A percentile compares a stretch with the other conserved stretches of the same genome.
Evolutionary conservation across 2,329 filamentous ascomycete species (phyloP).

Genomic region (Ceratocystis cacaofunesta): DNA sequence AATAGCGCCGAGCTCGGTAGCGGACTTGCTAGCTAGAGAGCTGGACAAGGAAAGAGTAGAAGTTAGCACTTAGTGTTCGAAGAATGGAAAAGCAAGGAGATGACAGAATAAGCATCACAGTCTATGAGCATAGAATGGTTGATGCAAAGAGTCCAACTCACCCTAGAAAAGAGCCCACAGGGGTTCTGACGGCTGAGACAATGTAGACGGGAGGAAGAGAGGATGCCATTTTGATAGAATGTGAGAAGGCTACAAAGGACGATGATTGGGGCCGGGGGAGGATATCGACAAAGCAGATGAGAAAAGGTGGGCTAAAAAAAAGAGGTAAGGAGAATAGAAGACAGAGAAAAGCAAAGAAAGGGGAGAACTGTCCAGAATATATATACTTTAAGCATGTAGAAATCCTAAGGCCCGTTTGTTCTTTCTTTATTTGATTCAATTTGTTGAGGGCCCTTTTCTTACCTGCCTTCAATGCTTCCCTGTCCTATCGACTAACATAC

Average conservation of each 20-base stretch:
- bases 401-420: not conserved
- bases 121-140: not conserved
- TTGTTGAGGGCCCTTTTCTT: constrained; percentile 9
- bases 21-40: constrained; percentile 74
- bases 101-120: not conserved
- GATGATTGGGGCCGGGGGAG: no score
- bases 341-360: constrained; percentile 16
- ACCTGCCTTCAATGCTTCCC: constrained; percentile 6
- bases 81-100: not conserved
- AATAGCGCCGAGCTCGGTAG: constrained; percentile 72
- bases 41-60: constrained; percentile 30
- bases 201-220: constrained; percentile 79
- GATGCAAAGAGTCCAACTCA: constrained; percentile 27
- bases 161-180: constrained; percentile 89
- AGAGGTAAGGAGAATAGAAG: constrained; percentile 13
- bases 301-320: constrained; percentile 13
- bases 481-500: not conserved
- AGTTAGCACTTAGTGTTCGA: not conserved
- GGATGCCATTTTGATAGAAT: constrained; percentile 22
- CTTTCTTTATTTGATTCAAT: constrained; percentile 5
- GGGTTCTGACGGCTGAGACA: constrained; percentile 79
- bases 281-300: constrained; percentile 14
- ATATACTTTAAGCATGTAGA: not conserved
- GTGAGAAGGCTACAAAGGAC: not conserved
- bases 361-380: constrained; percentile 15